Conservation (phyloP, 495 filamentous ascomycete species). For the Xylaria curta region DNA sequence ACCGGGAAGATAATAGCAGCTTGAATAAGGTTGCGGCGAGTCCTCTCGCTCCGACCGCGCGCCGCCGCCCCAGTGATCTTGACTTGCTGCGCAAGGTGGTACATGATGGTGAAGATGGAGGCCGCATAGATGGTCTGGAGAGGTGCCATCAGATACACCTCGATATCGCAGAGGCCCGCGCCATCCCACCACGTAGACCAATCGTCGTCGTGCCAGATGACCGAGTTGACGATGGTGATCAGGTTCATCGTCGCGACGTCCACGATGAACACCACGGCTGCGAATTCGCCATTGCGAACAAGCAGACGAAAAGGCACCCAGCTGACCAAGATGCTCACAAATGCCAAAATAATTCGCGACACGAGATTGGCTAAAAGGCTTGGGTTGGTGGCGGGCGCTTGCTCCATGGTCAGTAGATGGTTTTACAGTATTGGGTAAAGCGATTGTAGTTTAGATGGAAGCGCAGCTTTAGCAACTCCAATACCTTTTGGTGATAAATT, state of each 20-base stretch:
- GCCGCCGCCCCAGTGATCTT: slow-evolving; percentile 60
- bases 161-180: slow-evolving; percentile 79
- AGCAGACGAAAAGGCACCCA: slow-evolving; percentile 63
- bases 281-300: slow-evolving; percentile 64
- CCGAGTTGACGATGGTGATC: slow-evolving; percentile 73
- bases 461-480: not conserved
- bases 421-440: not conserved
- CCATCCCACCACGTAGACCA: slow-evolving; percentile 74
- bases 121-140: slow-evolving; percentile 68
- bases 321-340: slow-evolving; percentile 62
- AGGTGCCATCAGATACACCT: slow-evolving; percentile 64
- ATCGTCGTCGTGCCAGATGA: slow-evolving; percentile 83
- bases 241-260: slow-evolving; percentile 71
- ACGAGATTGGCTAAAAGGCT: slow-evolving; percentile 49
- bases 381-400: slow-evolving; percentile 21
- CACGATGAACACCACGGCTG: slow-evolving; percentile 65
- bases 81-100: slow-evolving; percentile 77
- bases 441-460: not conserved
- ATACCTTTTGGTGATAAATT: not conserved
- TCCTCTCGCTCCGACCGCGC: slow-evolving; percentile 57
- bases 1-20: slow-evolving; percentile 70
- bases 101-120: slow-evolving; percentile 73
- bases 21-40: slow-evolving; percentile 59
- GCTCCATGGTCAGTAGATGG: slow-evolving; percentile 9
- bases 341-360: slow-evolving; percentile 58